Evolutionary conservation across 805 yeast genomes (phyloP).

Genomic region (Sugiyamaella lignohabitans): DNA sequence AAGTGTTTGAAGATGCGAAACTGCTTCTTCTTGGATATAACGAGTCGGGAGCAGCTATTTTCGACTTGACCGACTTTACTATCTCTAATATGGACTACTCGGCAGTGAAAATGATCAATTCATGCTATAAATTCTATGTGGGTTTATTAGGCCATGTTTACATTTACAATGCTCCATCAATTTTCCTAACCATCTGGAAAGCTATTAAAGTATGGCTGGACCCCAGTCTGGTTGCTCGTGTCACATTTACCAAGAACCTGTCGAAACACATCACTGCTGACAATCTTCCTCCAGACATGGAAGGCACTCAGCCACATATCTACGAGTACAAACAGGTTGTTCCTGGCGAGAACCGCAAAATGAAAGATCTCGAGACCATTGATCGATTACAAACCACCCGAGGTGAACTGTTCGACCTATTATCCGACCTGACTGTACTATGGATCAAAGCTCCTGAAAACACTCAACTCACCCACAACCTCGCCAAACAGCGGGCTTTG

Average conservation of each 20-base stretch:
- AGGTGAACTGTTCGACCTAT: conserved; percentile 44
- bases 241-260: conserved; percentile 76
- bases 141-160: conserved; percentile 79
- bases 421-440: conserved; percentile 57
- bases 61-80: conserved; percentile 81
- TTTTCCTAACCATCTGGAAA: conserved; percentile 90
- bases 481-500: conserved; percentile 36
- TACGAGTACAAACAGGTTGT: conserved; percentile 59
- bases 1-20: conserved; percentile 76
- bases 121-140: conserved; percentile 90
- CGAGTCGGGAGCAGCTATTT: conserved; percentile 74
- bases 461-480: neutral
- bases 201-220: conserved; percentile 90
- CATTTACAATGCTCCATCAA: conserved; percentile 95
- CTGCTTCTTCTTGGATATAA: conserved; percentile 63
- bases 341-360: conserved; percentile 47
- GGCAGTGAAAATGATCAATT: conserved; percentile 82
- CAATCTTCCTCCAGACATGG: conserved; percentile 59
- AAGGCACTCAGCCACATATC: conserved; percentile 60
- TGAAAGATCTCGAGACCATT: conserved; percentile 37
- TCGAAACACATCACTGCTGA: conserved; percentile 51
- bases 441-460: conserved; percentile 58
- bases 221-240: conserved; percentile 90
- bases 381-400: conserved; percentile 46
- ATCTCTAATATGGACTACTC: conserved; percentile 89